Evolutionary conservation across 257 asterid genomes (phyloP).

Genomic region (Fraxinus pennsylvanica): DNA sequence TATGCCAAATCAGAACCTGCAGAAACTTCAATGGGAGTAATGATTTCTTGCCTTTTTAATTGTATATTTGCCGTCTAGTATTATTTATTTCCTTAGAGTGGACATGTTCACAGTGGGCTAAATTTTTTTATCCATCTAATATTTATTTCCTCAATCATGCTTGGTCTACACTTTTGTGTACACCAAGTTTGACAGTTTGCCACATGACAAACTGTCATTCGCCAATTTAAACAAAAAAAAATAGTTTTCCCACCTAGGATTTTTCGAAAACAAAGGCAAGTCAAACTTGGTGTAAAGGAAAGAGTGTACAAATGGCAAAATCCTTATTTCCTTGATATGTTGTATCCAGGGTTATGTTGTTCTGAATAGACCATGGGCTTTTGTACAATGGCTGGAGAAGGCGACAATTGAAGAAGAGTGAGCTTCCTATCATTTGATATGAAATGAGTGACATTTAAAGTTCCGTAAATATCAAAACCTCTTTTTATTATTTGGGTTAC

Average conservation of each 20-base stretch:
- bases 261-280: too few species aligned
- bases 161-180: too few species aligned
- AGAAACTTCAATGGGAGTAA: neutral
- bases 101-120: neutral
- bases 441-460: neutral
- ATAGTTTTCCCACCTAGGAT: too few species aligned
- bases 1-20: neutral
- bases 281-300: too few species aligned
- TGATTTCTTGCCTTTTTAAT: neutral
- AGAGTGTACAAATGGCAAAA: too few species aligned
- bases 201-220: too few species aligned
- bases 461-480: neutral
- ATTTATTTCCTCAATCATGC: neutral
- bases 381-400: slow-evolving; percentile 67
- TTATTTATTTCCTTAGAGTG: neutral
- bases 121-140: neutral
- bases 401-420: slow-evolving; percentile 65
- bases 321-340: slow-evolving; percentile 1
- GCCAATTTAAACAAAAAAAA: too few species aligned
- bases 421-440: slow-evolving; percentile 26
- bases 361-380: slow-evolving; percentile 74
- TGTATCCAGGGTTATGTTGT: slow-evolving; percentile 59
- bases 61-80: neutral
- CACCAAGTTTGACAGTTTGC: too few species aligned
- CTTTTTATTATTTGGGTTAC: neutral